Base-by-base conservation (phyloP, 2,329 filamentous ascomycete genomes). In the Alternaria rosae region DNA sequence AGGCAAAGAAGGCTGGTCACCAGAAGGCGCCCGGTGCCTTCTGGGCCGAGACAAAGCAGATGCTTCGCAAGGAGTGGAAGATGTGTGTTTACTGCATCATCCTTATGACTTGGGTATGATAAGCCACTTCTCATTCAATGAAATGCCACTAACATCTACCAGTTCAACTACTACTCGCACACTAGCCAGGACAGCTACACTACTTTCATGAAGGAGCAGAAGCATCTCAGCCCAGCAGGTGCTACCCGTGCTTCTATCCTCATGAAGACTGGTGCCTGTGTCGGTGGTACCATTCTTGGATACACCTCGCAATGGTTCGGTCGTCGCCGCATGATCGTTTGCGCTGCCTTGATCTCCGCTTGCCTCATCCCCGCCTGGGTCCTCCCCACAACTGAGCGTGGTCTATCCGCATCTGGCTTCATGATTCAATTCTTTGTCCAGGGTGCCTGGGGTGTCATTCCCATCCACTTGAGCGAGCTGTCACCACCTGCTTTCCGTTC, bases 151-250 rank as follows among this genome's bases (percentile, higher is more conserved):
- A 58, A 72, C 54, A 38, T 6, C 3, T 5, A 86, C 0, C 88
- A 89, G 73, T 81, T 82, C 74, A 79, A 79, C 70, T 81, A 76
- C 71, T 93, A 92, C 81, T 91, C 89, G 53, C 92, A 94, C 82
- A 92, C 91, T 2, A 90, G 88, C 23, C 91, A 94, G 77, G 92
- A 94, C 80, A 90, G 87, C 51, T 94, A 93, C 81, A 93, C 91
- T 0, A 93, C 91, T 4, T 93, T 93, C 76, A 91, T 94, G 89
- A 83, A 90, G 41, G 85, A 85, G 5, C 85, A 92, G 70, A 93
- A 94, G 79, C 87, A 89, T 65, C 84, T 94, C 61, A 72, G 84
- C 57, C 90, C 92, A 70, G 74, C 82, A 2, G 84, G 84, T 1
- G 89, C 91, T 5, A 90, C 86, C 8, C 87, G 90, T n/a, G 91